These are phyloP conservation scores for Colletotrichum eleusines DNA, from an alignment of 2,329 filamentous ascomycete genomes.

Conservation along the genomic window DNA sequence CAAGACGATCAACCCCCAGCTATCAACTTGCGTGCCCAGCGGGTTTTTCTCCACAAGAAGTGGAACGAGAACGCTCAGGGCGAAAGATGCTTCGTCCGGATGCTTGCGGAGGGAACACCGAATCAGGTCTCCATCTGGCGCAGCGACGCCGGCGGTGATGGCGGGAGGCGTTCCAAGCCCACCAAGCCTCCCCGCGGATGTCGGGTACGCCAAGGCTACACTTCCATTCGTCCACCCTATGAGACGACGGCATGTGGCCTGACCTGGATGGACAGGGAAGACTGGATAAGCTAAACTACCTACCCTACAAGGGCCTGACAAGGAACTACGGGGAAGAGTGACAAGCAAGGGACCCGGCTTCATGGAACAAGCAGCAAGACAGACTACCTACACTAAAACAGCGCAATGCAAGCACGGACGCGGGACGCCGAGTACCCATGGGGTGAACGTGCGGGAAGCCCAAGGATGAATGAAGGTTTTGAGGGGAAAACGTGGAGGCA, in stretches of 20 bases:
- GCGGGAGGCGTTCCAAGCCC: slow-evolving; percentile 17
- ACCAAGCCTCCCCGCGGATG: slow-evolving; percentile 26
- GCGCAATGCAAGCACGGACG: slow-evolving; percentile 27
- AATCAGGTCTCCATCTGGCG: not conserved
- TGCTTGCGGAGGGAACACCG: slow-evolving; percentile 6
- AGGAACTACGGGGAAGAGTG: not conserved
- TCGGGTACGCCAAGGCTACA: slow-evolving; percentile 35
- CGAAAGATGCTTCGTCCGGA: slow-evolving; percentile 15
- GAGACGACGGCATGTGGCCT: slow-evolving; percentile 35
- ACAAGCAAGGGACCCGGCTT: slow-evolving; percentile 34
- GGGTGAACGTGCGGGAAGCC: slow-evolving; percentile 34
- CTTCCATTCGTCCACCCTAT: slow-evolving; percentile 42
- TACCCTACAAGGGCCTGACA: slow-evolving; percentile 3
- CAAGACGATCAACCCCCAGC: slow-evolving; percentile 3
- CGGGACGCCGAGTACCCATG: slow-evolving; percentile 26
- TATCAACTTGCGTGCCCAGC: not conserved
- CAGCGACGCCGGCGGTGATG: slow-evolving; percentile 13
- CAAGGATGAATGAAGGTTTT: slow-evolving; percentile 27
- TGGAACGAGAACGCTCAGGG: not conserved
- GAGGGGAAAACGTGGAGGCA: slow-evolving; percentile 22
- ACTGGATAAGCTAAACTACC: not conserved
- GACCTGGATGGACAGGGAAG: slow-evolving; percentile 37
- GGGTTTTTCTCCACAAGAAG: not conserved
- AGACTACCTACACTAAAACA: slow-evolving; percentile 19
- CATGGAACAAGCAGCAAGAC: slow-evolving; percentile 29